Base-by-base conservation (phyloP, 345 rosid species). In the Atalantia buxifolia region DNA sequence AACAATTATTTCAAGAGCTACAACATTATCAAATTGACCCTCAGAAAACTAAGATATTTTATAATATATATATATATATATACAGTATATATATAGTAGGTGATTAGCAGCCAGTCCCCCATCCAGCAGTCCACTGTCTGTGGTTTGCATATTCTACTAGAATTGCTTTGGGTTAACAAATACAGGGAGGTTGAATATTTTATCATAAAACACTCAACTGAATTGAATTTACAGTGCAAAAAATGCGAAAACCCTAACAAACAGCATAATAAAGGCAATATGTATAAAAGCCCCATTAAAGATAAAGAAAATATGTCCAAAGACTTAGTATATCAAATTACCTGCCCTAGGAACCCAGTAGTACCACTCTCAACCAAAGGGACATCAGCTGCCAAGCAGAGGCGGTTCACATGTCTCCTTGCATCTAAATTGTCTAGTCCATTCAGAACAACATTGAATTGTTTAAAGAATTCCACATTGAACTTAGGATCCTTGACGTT, bases 331-430 rank as follows among this genome's bases (percentile, higher is more conserved):
- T 35, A 53, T 36, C 9, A 33, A 42, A 79, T 80, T 77, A 94
- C 99, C 98, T 97, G 99, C 85, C 99, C 99, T 31, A 97, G 83
- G 90, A 97, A 97, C 62, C 99, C 98, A 48, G 98, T 94, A 66
- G 99, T 93, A 79, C 99, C 99, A 85, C 99, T 97, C 85, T 97
- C 99, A 71, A 97, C 95, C 83, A 97, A 85, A 79, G 99, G 97
- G 76, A 97, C 92, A 82, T 90, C 96, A 72, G 98, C 98, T 24
- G 98, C 98, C 86, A 94, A 89, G 83, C 98, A 94, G 80, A 96
- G 92, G n/a, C 99, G 98, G 81, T 96, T 96, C 55, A 94, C 99
- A 86, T 96, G 98, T 28, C 98, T 88, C 83, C 98, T 91, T 56
- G 99, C 98, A 7, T 97, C 99, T 80, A 97, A 80, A 83, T 97